A percentile compares a stretch with the other conserved stretches of the same genome.
These are phyloP conservation scores for Rhododendron simsii DNA, from an alignment of 148 eudicot species.

Conservation along the genomic window DNA sequence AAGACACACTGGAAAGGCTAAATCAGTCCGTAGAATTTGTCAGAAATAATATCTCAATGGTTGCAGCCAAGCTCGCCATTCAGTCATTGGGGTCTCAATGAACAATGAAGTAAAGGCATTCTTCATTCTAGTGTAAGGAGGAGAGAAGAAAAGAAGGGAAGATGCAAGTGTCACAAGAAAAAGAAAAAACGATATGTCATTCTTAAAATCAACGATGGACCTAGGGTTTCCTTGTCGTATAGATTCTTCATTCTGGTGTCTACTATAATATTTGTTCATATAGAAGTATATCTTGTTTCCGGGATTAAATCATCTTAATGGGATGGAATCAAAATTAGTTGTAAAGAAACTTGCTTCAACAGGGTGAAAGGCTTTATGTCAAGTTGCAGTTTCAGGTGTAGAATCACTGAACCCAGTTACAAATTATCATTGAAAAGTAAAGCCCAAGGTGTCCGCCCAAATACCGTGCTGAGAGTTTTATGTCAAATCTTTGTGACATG, in stretches of 20 bases:
- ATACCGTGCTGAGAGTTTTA: background rate
- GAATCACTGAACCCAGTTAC: background rate
- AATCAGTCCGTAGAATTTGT: constrained; percentile 25
- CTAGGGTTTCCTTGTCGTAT: background rate
- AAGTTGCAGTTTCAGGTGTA: background rate
- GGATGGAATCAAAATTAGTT: no score
- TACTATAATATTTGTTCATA: background rate
- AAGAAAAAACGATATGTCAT: background rate
- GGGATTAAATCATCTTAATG: background rate
- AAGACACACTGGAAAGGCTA: constrained; percentile 34
- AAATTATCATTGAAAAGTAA: background rate
- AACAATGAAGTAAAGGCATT: background rate
- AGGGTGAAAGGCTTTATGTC: background rate
- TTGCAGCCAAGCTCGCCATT: constrained; percentile 52
- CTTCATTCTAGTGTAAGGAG: background rate
- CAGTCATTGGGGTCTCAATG: constrained; percentile 26
- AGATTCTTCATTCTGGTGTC: background rate
- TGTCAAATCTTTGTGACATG: background rate
- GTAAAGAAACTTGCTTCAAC: background rate
- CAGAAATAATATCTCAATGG: constrained; percentile 28
- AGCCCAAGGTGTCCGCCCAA: background rate
- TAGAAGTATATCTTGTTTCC: background rate
- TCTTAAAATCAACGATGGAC: background rate
- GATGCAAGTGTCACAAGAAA: background rate
- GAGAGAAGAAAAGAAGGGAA: background rate